phyloP scores from a whole-genome alignment of 179 eudicot genomes.

The Actinidia arguta region DNA sequence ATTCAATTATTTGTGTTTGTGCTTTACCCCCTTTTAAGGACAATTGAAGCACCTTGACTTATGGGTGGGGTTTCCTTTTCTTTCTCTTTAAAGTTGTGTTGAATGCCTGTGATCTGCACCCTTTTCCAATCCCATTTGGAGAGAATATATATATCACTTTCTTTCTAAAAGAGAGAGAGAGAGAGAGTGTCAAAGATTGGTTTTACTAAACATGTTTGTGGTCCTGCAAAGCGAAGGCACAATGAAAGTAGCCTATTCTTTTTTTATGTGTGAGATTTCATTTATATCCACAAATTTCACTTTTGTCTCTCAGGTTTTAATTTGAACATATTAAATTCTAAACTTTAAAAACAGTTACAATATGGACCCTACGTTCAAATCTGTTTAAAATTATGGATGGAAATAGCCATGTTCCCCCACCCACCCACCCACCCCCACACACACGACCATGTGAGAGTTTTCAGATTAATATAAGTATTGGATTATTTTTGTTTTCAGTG shows the following conservation, averaged over 20 bases:
- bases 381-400: too few species aligned
- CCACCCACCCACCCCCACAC: too few species aligned
- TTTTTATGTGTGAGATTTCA: not conserved
- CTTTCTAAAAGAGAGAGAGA: not conserved
- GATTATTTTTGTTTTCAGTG: too few species aligned
- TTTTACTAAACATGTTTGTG: not conserved
- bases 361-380: too few species aligned
- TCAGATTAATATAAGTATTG: too few species aligned
- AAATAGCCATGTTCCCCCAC: too few species aligned
- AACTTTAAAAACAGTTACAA: too few species aligned
- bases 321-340: too few species aligned
- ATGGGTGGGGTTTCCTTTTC: not conserved
- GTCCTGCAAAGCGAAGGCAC: not conserved
- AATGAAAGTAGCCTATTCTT: not conserved
- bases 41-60: slow-evolving; percentile 32
- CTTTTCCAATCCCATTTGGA: not conserved
- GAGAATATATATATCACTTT: not conserved
- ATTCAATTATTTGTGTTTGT: slow-evolving; percentile 13
- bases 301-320: too few species aligned
- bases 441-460: too few species aligned
- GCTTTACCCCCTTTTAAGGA: slow-evolving; percentile 32
- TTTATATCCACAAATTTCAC: too few species aligned
- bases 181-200: slow-evolving; percentile 20
- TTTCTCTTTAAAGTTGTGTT: not conserved
- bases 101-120: slow-evolving; percentile 5